Conservation (phyloP, 306 rosid species). For the Acacia melanoxylon region DNA sequence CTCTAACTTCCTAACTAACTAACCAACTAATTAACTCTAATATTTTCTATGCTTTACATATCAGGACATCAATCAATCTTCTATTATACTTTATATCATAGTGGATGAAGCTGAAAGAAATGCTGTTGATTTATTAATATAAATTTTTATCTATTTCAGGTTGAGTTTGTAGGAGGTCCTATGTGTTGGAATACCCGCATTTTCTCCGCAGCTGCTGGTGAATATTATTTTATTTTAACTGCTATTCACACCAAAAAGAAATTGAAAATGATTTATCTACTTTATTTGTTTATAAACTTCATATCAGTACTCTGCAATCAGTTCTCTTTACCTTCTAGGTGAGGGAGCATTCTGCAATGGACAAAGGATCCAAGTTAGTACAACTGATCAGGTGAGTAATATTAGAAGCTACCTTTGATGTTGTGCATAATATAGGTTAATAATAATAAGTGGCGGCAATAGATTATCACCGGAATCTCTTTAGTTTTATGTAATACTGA, state of each 20-base stretch:
- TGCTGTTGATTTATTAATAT: neutral
- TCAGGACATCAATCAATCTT: neutral
- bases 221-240: conserved; percentile 20
- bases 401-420: neutral
- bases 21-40: too few relatives aligned
- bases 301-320: conserved; percentile 20
- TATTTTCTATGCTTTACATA: too few relatives aligned
- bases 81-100: neutral
- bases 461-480: neutral
- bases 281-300: conserved; percentile 19
- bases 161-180: conserved; percentile 97
- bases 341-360: conserved; percentile 96
- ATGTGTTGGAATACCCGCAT: conserved; percentile 95
- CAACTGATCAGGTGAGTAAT: conserved; percentile 58
- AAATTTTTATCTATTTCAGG: conserved; percentile 48
- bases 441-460: neutral
- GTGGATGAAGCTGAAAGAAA: conserved; percentile 13
- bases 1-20: too few relatives aligned
- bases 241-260: conserved; percentile 11
- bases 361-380: conserved; percentile 75
- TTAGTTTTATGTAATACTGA: neutral
- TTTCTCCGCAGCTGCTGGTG: conserved; percentile 91
- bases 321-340: conserved; percentile 51
- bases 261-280: conserved; percentile 15
- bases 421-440: neutral